These are phyloP conservation scores for Taxillus chinensis DNA, from an alignment of 164 flowering plant species.

Conservation along the genomic window DNA sequence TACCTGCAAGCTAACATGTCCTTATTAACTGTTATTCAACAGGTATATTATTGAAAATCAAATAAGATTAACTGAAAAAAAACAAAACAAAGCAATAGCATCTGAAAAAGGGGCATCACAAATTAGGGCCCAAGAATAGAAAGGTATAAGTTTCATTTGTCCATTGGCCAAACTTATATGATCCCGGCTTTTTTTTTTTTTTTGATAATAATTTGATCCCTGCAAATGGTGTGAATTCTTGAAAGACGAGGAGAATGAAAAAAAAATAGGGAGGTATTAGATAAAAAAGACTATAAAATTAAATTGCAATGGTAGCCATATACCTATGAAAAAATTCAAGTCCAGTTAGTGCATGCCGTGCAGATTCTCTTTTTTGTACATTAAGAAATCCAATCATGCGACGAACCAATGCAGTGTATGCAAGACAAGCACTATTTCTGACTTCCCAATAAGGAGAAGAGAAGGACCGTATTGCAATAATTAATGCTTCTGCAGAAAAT, in stretches of 20 bases:
- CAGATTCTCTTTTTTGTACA: slow-evolving; percentile 89
- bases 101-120: no score
- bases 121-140: no score
- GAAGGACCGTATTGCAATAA: slow-evolving; percentile 71
- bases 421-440: slow-evolving; percentile 90
- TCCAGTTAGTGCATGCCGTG: slow-evolving; percentile 75
- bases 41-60: background rate
- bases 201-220: no score
- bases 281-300: no score
- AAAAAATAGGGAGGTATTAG: no score
- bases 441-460: slow-evolving; percentile 97
- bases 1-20: slow-evolving; percentile 47
- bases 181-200: no score
- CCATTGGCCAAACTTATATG: no score
- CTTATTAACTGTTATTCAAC: background rate
- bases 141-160: no score
- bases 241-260: no score
- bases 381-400: slow-evolving; percentile 96
- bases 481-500: slow-evolving; percentile 90
- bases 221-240: no score
- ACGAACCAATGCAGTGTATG: slow-evolving; percentile 89
- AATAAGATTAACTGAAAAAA: no score
- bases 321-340: slow-evolving; percentile 97
- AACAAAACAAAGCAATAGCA: no score
- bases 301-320: background rate